Conservation (phyloP, 805 yeast genomes). For the Schizosaccharomyces lindneri region DNA sequence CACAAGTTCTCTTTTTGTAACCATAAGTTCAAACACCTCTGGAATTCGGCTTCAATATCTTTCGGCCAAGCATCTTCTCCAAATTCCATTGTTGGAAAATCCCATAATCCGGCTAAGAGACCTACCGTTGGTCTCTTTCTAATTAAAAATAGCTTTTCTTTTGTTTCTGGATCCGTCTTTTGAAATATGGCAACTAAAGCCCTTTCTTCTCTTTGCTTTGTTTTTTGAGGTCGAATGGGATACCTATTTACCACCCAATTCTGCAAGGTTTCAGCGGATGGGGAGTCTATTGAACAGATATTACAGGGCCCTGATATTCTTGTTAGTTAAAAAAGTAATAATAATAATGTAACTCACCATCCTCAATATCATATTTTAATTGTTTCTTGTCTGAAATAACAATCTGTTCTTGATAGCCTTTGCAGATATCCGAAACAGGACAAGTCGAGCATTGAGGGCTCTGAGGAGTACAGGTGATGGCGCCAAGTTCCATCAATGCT, state of each 20-base stretch:
- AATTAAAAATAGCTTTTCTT: not conserved
- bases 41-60: not conserved
- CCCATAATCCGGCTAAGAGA: conserved; percentile 2
- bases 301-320: not conserved
- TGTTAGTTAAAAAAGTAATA: not conserved
- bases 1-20: not conserved
- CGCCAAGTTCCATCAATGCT: conserved; percentile 1
- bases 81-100: not conserved
- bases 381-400: not conserved
- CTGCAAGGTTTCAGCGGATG: not conserved
- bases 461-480: conserved; percentile 1
- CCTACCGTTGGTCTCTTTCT: not conserved
- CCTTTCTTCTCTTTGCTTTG: not conserved
- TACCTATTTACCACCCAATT: not conserved
- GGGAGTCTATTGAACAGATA: not conserved
- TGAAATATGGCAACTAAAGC: not conserved
- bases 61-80: not conserved
- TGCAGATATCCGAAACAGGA: not conserved
- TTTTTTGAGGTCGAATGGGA: not conserved
- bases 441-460: not conserved
- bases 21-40: not conserved
- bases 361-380: not conserved
- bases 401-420: not conserved
- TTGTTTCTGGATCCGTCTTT: not conserved
- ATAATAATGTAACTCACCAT: not conserved